Percentiles rank a stretch among this genome's conserved stretches.
Evolutionary conservation across 306 rosid species (phyloP).

Genomic region (Prunus mongolica): DNA sequence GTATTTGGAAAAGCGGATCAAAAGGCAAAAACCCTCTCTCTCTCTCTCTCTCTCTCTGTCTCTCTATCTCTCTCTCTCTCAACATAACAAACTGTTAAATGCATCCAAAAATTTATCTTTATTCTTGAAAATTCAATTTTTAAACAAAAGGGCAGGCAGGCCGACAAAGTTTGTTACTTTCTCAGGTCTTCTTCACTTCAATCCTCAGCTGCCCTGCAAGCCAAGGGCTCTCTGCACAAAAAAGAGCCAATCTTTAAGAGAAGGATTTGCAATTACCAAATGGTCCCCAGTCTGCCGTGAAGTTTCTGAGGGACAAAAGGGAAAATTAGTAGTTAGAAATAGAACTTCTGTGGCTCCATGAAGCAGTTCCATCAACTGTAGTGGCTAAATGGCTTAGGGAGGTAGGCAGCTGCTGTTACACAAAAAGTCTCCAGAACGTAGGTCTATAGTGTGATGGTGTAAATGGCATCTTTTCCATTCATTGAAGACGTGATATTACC

Average conservation of each 20-base stretch:
- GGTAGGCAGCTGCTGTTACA: slow-evolving; percentile 23
- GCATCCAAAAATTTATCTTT: neutral
- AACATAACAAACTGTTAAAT: neutral
- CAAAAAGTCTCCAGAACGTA: slow-evolving; percentile 44
- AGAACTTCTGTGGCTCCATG: slow-evolving; percentile 7
- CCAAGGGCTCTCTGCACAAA: too few species aligned
- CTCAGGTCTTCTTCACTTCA: too few species aligned
- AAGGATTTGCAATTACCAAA: neutral
- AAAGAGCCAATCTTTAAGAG: neutral
- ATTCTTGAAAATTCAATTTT: neutral
- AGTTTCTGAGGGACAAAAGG: neutral
- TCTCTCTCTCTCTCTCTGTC: neutral
- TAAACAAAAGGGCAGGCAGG: neutral
- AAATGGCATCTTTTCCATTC: slow-evolving; percentile 38
- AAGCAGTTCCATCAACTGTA: slow-evolving; percentile 29
- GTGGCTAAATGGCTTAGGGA: slow-evolving; percentile 32
- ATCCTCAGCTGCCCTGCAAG: too few species aligned
- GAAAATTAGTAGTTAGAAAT: neutral
- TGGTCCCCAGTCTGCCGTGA: neutral
- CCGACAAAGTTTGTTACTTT: neutral
- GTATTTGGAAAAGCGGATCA: neutral
- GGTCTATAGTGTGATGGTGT: slow-evolving; percentile 55
- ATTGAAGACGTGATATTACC: neutral
- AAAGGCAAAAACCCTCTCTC: neutral
- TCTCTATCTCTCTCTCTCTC: neutral